A percentile compares a stretch with the other conserved stretches of the same genome.
Conservation (phyloP, 164 flowering plant genomes). For the Umbellularia californica region DNA sequence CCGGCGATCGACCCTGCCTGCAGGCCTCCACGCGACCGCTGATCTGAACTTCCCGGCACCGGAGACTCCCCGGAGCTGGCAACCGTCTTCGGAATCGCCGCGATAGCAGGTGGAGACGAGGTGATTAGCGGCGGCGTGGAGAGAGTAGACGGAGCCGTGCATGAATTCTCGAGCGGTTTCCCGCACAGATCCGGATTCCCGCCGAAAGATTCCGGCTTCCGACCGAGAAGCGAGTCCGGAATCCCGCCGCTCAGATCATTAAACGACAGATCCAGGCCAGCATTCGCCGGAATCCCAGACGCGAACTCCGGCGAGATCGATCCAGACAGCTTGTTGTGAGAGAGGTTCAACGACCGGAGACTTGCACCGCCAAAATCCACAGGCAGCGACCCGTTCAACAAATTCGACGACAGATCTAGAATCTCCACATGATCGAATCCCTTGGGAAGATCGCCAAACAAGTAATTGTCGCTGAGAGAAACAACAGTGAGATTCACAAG, state of each 20-base stretch:
- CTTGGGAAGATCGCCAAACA: constrained; percentile 47
- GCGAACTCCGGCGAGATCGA: constrained; percentile 16
- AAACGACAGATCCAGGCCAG: constrained; percentile 15
- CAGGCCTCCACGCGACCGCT: constrained; percentile 2
- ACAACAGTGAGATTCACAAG: constrained; percentile 43
- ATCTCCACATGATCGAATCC: constrained; percentile 34
- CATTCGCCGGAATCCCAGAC: constrained; percentile 13
- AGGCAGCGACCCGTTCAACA: constrained; percentile 62
- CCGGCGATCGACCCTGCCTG: constrained; percentile 12
- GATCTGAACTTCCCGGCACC: neutral
- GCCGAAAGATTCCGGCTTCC: constrained; percentile 40
- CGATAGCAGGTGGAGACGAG: constrained; percentile 16
- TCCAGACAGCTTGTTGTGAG: constrained; percentile 16
- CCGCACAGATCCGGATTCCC: constrained; percentile 79
- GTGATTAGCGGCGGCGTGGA: constrained; percentile 50
- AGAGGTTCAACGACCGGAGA: constrained; percentile 40
- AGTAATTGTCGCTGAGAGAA: constrained; percentile 58
- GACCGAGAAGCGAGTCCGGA: constrained; percentile 50
- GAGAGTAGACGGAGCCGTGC: constrained; percentile 53
- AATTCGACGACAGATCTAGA: constrained; percentile 67
- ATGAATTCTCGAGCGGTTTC: constrained; percentile 54
- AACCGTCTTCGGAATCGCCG: constrained; percentile 9
- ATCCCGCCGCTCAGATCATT: constrained; percentile 43
- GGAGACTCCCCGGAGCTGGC: neutral
- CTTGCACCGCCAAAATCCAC: constrained; percentile 40